Evolutionary conservation across 2,329 filamentous ascomycete species (phyloP).

Genomic region (Parastagonospora avenae): DNA sequence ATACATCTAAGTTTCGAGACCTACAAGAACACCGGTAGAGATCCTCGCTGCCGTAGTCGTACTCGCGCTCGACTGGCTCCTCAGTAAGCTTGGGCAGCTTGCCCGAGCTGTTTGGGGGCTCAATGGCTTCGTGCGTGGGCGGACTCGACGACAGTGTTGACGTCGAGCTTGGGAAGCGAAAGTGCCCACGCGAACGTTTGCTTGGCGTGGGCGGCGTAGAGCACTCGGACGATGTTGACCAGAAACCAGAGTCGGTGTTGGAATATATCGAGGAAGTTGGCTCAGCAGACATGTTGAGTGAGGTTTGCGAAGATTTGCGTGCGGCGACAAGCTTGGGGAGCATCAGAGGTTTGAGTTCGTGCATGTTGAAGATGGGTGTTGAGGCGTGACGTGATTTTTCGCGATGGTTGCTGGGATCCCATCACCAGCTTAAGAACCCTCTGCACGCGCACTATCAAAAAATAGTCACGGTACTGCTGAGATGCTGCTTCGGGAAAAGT

Average conservation of each 20-base stretch:
- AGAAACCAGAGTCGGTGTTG: constrained; percentile 45
- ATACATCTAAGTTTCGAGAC: constrained; percentile 44
- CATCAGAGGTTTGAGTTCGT: constrained; percentile 47
- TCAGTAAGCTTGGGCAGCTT: constrained; percentile 86
- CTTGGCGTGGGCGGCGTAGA: constrained; percentile 74
- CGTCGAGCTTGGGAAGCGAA: constrained; percentile 72
- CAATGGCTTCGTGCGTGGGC: constrained; percentile 55
- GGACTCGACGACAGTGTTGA: constrained; percentile 72
- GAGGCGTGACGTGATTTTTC: constrained; percentile 36
- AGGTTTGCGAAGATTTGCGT: constrained; percentile 43
- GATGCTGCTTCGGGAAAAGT: constrained; percentile 28
- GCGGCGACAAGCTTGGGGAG: constrained; percentile 47
- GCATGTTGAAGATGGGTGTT: constrained; percentile 34
- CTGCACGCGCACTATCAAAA: constrained; percentile 21
- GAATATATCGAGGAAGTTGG: constrained; percentile 41
- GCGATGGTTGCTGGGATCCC: constrained; percentile 39
- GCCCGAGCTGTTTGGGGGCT: constrained; percentile 64
- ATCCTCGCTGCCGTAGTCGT: constrained; percentile 58
- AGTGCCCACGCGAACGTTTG: constrained; percentile 67
- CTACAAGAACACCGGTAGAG: constrained; percentile 70
- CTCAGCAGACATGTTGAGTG: constrained; percentile 40
- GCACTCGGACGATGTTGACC: constrained; percentile 65
- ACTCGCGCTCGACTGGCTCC: constrained; percentile 74
- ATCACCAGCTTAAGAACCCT: constrained; percentile 42
- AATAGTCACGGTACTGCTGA: constrained; percentile 20